Evolutionary conservation across 2,329 filamentous ascomycete species (phyloP).

Genomic region (Verticillium nubilum): DNA sequence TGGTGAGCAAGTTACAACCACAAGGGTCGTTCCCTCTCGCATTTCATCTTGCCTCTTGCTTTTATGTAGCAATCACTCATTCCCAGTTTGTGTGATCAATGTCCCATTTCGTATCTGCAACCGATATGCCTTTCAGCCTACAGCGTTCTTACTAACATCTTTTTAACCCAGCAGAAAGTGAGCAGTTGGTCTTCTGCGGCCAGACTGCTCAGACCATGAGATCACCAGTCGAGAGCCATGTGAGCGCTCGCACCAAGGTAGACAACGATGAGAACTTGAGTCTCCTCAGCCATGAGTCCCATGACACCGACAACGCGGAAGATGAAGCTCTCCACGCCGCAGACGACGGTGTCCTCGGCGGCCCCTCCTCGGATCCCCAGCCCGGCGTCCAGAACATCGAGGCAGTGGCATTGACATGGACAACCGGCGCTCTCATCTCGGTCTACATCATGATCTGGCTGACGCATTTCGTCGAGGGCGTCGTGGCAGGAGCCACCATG

Average conservation of each 20-base stretch:
- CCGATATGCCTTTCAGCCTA: no score
- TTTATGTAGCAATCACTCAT: no score
- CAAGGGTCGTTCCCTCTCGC: no score
- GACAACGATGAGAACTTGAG: neutral
- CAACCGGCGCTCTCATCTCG: slow-evolving; percentile 26
- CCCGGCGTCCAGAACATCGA: slow-evolving; percentile 25
- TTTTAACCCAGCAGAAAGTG: no score
- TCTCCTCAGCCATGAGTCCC: neutral
- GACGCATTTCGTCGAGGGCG: slow-evolving; percentile 40
- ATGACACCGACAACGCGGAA: neutral
- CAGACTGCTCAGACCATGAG: neutral
- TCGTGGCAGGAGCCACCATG: slow-evolving; percentile 13
- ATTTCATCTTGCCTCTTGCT: no score
- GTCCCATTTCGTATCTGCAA: no score
- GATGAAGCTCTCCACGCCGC: neutral
- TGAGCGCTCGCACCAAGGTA: neutral
- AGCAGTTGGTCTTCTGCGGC: neutral
- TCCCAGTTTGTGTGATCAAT: no score
- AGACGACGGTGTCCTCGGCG: neutral
- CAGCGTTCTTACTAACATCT: no score
- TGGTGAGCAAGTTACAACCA: neutral
- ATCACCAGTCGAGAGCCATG: neutral
- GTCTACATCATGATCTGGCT: slow-evolving; percentile 39
- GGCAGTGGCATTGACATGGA: slow-evolving; percentile 33
- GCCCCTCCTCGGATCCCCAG: neutral